Evolutionary conservation across 1,284 basidiomycete genomes (phyloP).

Genomic region (Sporisorium sorghi): DNA sequence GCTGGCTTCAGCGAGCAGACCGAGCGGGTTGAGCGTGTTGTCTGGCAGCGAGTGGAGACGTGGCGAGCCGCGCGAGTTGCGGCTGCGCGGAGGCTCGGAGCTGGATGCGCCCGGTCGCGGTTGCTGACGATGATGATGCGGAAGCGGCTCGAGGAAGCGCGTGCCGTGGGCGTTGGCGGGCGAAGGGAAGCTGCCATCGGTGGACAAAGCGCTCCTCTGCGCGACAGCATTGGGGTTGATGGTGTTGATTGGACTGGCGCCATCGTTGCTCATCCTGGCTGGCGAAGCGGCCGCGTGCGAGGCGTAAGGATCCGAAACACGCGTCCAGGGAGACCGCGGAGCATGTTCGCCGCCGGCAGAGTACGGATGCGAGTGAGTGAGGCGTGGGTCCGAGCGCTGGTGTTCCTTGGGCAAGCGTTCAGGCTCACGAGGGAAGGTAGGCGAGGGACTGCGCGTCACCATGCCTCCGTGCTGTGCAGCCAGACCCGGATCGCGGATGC

Average conservation of each 20-base stretch:
- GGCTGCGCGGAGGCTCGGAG: constrained; percentile 31
- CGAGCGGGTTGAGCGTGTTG: constrained; percentile 68
- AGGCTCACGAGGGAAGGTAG: constrained; percentile 15
- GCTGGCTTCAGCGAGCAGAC: constrained; percentile 68
- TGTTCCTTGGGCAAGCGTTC: constrained; percentile 15
- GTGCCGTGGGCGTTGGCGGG: constrained; percentile 39
- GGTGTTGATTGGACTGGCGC: constrained; percentile 42
- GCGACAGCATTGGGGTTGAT: constrained; percentile 51
- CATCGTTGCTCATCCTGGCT: constrained; percentile 28
- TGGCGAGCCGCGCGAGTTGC: constrained; percentile 41
- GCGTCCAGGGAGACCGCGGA: constrained; percentile 40
- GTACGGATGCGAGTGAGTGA: constrained; percentile 40
- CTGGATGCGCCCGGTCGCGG: constrained; percentile 14
- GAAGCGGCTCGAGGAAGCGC: constrained; percentile 50
- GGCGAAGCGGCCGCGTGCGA: constrained; percentile 33
- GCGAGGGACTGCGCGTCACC: constrained; percentile 51
- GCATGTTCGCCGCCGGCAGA: constrained; percentile 21
- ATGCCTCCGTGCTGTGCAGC: constrained; percentile 53
- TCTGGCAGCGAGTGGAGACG: constrained; percentile 70
- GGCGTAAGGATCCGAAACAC: constrained; percentile 25
- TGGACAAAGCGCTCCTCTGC: constrained; percentile 42
- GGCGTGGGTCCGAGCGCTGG: constrained; percentile 25
- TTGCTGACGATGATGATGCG: constrained; percentile 42
- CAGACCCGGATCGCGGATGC: constrained; percentile 58
- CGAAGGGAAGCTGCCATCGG: constrained; percentile 34